phyloP scores from a whole-genome alignment of 768 basidiomycete species.

The Tricholoma bakamatsutake region DNA sequence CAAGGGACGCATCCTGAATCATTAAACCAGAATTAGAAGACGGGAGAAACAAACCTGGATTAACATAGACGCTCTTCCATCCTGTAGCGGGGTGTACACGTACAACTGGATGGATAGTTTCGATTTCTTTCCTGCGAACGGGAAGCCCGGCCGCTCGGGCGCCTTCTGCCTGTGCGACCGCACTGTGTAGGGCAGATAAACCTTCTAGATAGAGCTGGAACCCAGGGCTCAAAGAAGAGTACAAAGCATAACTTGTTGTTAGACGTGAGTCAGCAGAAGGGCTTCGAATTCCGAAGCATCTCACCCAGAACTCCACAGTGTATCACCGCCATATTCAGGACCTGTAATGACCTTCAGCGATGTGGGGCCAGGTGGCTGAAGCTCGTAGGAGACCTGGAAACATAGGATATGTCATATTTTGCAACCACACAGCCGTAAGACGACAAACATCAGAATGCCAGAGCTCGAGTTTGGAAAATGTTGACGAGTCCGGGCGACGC shows the following conservation, averaged over 20 bases:
- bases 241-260: constrained; percentile 62
- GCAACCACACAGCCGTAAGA: not conserved
- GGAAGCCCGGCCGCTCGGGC: constrained; percentile 62
- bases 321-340: constrained; percentile 73
- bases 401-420: not conserved
- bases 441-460: constrained; percentile 72
- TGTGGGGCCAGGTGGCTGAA: constrained; percentile 76
- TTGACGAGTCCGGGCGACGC: constrained; percentile 52
- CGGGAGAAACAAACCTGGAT: constrained; percentile 44
- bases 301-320: constrained; percentile 75
- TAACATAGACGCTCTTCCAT: constrained; percentile 80
- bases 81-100: constrained; percentile 83
- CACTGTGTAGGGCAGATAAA: constrained; percentile 69
- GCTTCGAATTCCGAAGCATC: constrained; percentile 10
- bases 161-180: constrained; percentile 72
- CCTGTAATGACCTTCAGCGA: constrained; percentile 69
- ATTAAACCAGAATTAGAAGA: not conserved
- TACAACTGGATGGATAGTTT: constrained; percentile 74
- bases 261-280: not conserved
- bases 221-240: constrained; percentile 71
- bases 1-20: not conserved
- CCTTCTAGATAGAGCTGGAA: constrained; percentile 76
- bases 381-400: constrained; percentile 62
- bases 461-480: constrained; percentile 70
- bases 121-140: constrained; percentile 63